Evolutionary conservation across 108 stramenopile species (phyloP), one percentile per base, ranked within the genome.

Genomic region (Fragilaria radians): DNA sequence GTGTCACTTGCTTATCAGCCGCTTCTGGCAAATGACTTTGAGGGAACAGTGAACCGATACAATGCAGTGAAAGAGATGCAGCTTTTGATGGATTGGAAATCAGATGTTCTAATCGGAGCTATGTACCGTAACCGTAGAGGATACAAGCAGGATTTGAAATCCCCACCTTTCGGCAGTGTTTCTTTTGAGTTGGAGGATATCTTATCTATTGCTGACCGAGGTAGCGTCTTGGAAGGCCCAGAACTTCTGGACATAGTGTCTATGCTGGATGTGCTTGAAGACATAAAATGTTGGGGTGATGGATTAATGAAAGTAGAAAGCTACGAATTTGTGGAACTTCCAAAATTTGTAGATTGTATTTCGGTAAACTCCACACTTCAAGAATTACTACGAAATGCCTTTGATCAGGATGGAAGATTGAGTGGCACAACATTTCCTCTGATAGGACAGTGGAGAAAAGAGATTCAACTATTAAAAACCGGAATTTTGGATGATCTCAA

Each of bases 11-110:
- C 50, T 21, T 57, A 32, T 36, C 46, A 33, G 48, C 30, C 79
- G 3, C 71, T 90, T 18, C 68, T 80, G 17, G 85, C 85, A 1
- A 52, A 57, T 9, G 64, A 58, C 0, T 59, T 68, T 0, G 28
- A 60, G 7, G 88, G 77, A 14, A 70, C 70, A 2, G 72, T 73
- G 54, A 73, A 81, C 36, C 85, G 83, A 1, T 90, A 81, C 36
- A 46, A 42, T 7, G 88, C 83, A 5, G 83, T 90, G 25, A 52
- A 63, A 52, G 88, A 90, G 65, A 81, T 90, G 85, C 72, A 85
- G 47, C 55, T 49, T 0, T 47, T 78, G 19, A 51, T 78, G 67
- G 71, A 76, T n/a, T 60, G 59, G 22, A 26, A 54, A 26, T 61
- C 29, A 42, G 66, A n/a, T 58, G 50, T 56, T 48, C 36, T 72